These are phyloP conservation scores for Jaapia argillacea DNA, from an alignment of 768 basidiomycete genomes.

Conservation along the genomic window DNA sequence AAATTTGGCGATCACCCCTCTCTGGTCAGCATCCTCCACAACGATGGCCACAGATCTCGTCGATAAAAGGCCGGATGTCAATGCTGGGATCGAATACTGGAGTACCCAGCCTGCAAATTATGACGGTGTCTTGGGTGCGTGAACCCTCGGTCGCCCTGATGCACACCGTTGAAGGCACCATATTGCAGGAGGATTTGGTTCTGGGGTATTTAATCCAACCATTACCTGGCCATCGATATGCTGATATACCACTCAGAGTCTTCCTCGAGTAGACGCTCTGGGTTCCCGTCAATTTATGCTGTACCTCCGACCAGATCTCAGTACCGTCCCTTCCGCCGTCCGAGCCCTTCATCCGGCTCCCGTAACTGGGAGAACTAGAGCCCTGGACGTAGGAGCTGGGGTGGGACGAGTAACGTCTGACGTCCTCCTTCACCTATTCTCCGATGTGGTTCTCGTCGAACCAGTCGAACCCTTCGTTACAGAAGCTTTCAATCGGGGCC, in stretches of 20 bases:
- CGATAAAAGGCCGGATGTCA: slow-evolving; percentile 45
- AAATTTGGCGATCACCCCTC: background rate
- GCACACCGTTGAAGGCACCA: background rate
- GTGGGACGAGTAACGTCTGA: slow-evolving; percentile 87
- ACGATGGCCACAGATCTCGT: no score
- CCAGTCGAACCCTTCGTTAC: slow-evolving; percentile 73
- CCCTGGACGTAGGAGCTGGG: slow-evolving; percentile 90
- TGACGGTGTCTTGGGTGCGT: slow-evolving; percentile 75
- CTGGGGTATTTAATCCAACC: slow-evolving; percentile 26
- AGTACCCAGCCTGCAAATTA: slow-evolving; percentile 66
- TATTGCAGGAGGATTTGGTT: slow-evolving; percentile 42
- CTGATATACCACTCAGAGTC: slow-evolving; percentile 38
- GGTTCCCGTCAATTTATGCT: slow-evolving; percentile 86
- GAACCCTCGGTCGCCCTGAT: background rate
- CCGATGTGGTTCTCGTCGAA: slow-evolving; percentile 84
- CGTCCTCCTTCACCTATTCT: slow-evolving; percentile 82
- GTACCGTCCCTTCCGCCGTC: slow-evolving; percentile 64
- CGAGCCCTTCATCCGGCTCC: slow-evolving; percentile 29
- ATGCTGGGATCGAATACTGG: slow-evolving; percentile 86
- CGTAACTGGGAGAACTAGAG: slow-evolving; percentile 44
- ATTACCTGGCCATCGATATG: background rate
- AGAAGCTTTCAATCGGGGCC: slow-evolving; percentile 45
- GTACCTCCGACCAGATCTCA: slow-evolving; percentile 70
- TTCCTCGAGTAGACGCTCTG: slow-evolving; percentile 85
- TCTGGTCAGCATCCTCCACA: no score